Evolutionary conservation across 106 monocot species (phyloP).

Genomic region (Agapanthus africanus): DNA sequence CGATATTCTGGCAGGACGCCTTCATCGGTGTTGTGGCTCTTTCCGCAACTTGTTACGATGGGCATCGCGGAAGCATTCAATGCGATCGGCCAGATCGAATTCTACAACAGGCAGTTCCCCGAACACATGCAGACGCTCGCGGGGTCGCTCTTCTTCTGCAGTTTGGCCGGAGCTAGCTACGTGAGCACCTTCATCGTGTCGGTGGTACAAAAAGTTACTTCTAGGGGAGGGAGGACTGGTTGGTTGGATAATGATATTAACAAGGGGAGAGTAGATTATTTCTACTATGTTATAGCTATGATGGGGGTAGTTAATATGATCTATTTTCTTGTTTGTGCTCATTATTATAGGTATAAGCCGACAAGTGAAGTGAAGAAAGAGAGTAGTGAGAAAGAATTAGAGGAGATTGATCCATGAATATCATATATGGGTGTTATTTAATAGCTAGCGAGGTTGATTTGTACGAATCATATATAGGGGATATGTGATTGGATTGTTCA

Average conservation of each 20-base stretch:
- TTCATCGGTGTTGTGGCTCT: conserved; percentile 32
- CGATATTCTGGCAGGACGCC: not conserved
- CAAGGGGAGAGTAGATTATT: conserved; percentile 45
- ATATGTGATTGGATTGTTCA: no score
- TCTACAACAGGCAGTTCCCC: conserved; percentile 73
- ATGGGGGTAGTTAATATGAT: conserved; percentile 23
- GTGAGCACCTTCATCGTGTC: conserved; percentile 35
- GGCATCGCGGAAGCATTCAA: conserved; percentile 59
- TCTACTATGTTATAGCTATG: conserved; percentile 31
- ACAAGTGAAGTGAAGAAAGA: not conserved
- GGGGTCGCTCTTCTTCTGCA: conserved; percentile 36
- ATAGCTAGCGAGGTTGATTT: no score
- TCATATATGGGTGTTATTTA: no score
- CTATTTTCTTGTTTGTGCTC: conserved; percentile 40
- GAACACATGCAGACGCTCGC: conserved; percentile 68
- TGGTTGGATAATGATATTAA: conserved; percentile 39
- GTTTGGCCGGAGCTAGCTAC: conserved; percentile 26
- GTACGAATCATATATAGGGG: no score
- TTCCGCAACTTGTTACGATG: conserved; percentile 52
- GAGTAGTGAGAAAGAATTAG: not conserved
- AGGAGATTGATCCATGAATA: no score
- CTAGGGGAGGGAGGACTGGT: conserved; percentile 17
- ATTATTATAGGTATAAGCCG: conserved; percentile 52
- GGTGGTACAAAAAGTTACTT: conserved; percentile 23
- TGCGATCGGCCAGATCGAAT: conserved; percentile 65